Percentiles rank a stretch among this genome's conserved stretches.
These are phyloP conservation scores for Amanita subjunquillea DNA, from an alignment of 768 basidiomycete genomes.

Conservation along the genomic window DNA sequence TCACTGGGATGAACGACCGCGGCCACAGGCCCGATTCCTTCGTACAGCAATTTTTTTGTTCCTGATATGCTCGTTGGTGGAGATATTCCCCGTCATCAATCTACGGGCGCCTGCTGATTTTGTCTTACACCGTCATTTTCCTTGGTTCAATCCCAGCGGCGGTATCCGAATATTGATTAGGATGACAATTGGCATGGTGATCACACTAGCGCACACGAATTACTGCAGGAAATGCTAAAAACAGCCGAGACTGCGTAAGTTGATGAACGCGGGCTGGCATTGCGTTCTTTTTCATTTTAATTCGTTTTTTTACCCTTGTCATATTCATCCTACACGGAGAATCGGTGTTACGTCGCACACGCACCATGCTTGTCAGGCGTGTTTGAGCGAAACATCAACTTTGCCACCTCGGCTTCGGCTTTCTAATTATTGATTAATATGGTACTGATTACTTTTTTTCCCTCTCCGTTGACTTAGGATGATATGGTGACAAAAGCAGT, in stretches of 20 bases:
- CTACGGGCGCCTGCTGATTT: neutral
- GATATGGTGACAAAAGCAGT: constrained; percentile 80
- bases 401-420: neutral
- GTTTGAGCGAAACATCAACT: neutral
- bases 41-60: neutral
- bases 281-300: neutral
- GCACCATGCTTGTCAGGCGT: neutral
- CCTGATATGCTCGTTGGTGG: neutral
- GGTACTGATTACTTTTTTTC: neutral
- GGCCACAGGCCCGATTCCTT: too few relatives aligned
- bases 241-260: neutral
- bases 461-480: constrained; percentile 33
- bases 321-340: neutral
- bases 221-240: too few relatives aligned
- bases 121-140: neutral
- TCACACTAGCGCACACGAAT: too few relatives aligned
- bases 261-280: neutral
- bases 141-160: neutral
- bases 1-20: too few relatives aligned
- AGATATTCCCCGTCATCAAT: neutral
- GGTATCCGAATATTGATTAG: neutral
- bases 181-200: neutral
- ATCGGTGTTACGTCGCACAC: neutral
- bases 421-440: neutral
- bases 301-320: neutral